Conservation (phyloP, 108 stramenopile species). For the Halocafeteria seosinensis region DNA sequence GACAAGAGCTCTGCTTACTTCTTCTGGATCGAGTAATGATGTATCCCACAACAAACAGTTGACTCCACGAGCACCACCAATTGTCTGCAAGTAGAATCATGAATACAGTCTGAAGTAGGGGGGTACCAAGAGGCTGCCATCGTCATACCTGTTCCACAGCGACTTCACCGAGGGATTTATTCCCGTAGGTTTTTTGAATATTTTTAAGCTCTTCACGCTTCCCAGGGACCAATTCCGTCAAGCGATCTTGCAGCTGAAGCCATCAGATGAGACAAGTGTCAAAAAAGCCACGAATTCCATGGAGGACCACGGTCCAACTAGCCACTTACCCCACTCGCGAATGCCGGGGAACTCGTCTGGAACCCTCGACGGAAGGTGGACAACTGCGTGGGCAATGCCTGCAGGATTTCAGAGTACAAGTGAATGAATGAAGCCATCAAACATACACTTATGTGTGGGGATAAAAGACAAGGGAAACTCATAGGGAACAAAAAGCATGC, state of each 20-base stretch:
- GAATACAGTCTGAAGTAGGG: background rate
- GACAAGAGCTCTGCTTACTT: conserved; percentile 19
- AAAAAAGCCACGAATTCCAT: no score
- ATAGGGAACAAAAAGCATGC: no score
- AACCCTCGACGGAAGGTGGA: no score
- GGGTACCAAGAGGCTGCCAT: background rate
- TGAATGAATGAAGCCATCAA: no score
- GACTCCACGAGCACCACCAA: conserved; percentile 88
- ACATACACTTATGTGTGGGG: no score
- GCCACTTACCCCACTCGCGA: no score
- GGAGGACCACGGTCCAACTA: no score
- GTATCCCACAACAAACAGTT: conserved; percentile 99
- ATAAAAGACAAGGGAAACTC: no score
- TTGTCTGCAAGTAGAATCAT: conserved; percentile 41
- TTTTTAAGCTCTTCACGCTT: conserved; percentile 64
- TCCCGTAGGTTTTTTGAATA: conserved; percentile 83
- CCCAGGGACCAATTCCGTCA: conserved; percentile 70
- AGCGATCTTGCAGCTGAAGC: conserved; percentile 68
- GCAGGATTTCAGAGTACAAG: no score
- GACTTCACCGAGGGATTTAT: conserved; percentile 73
- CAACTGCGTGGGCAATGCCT: no score
- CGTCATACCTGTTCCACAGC: conserved; percentile 49
- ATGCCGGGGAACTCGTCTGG: no score
- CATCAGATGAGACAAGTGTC: conserved; percentile 44
- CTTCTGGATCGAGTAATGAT: conserved; percentile 85